Base-by-base conservation (phyloP, 495 filamentous ascomycete genomes). In the Physcia stellaris region DNA sequence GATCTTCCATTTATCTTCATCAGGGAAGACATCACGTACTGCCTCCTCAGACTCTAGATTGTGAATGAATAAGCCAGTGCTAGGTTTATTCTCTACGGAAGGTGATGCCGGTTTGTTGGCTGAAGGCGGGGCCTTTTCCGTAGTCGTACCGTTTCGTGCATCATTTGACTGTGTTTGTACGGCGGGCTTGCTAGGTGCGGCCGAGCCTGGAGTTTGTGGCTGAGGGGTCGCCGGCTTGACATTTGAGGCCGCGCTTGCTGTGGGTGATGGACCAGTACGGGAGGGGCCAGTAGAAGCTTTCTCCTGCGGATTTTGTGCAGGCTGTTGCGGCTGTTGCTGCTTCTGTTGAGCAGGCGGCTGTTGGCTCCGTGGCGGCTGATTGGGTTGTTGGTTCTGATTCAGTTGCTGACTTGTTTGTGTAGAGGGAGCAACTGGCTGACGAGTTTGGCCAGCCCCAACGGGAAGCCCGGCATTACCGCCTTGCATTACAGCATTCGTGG, bases 41-140 rank as follows among this genome's bases (percentile, higher is more conserved):
- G 79, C 80, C 19, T 93, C 80, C 38, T 81, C 79, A 36, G 68
- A 78, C 32, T 77, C 77, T 19, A 85, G 71, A 39, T 83, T 82
- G 56, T 77, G 77, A 12, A 96, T 69, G 55, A 94, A 95, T 2
- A 99, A 69, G 16, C 78, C 86, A 42, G 81, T 79, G 50, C 77
- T 72, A 40, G 68, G 69, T 54, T 69, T 75, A 56, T 64, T 62
- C 39, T 68, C 67, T 4, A 48, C 49, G 35, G 55, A 60, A 20
- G 60, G 52, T 21, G 52, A 49, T 32, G 59, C 57, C 21, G 15
- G 61, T 57, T 33, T 68, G 57, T 47, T 35, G 1, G 30, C 24
- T 16, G 39, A 22, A n/a, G 52, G 16, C 9, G 41, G 17, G 23
- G 36, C 9, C 13, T 28, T 28, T 13, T 28, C 26, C 7, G 7